Percentiles rank a stretch among this genome's conserved stretches.
These are phyloP conservation scores for Eutrema heterophyllum DNA, from an alignment of 345 rosid genomes.

Conservation along the genomic window DNA sequence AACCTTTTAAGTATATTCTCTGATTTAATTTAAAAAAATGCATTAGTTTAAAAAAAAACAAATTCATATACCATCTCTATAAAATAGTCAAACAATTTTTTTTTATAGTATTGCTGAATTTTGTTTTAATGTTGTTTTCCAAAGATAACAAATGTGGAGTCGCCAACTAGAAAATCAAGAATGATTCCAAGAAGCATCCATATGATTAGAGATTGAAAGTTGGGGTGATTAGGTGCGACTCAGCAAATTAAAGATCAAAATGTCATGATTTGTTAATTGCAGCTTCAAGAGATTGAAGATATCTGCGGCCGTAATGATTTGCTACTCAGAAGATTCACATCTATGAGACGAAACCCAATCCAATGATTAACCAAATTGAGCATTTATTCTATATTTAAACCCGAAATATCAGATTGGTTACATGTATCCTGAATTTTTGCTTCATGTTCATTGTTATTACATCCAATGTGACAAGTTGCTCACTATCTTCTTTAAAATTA, in stretches of 20 bases:
- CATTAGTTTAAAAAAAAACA: no score
- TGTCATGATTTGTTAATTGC: not conserved
- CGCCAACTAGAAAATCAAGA: constrained; percentile 14
- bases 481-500: not conserved
- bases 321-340: constrained; percentile 16
- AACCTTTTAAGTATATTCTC: not conserved
- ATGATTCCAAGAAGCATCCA: not conserved
- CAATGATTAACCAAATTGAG: constrained; percentile 20
- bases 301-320: constrained; percentile 18
- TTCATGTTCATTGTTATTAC: constrained; percentile 20
- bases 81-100: not conserved
- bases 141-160: constrained; percentile 4
- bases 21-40: no score
- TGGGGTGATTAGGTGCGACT: constrained; percentile 10
- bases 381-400: not conserved
- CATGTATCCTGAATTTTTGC: constrained; percentile 13
- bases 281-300: not conserved
- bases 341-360: constrained; percentile 11
- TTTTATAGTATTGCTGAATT: not conserved
- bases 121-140: not conserved
- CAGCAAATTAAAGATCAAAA: constrained; percentile 1
- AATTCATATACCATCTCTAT: not conserved
- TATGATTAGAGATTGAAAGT: constrained; percentile 2
- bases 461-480: constrained; percentile 24
- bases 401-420: not conserved